These are phyloP conservation scores for Cercospora sesami DNA, from an alignment of 2,329 filamentous ascomycete species.

Conservation along the genomic window DNA sequence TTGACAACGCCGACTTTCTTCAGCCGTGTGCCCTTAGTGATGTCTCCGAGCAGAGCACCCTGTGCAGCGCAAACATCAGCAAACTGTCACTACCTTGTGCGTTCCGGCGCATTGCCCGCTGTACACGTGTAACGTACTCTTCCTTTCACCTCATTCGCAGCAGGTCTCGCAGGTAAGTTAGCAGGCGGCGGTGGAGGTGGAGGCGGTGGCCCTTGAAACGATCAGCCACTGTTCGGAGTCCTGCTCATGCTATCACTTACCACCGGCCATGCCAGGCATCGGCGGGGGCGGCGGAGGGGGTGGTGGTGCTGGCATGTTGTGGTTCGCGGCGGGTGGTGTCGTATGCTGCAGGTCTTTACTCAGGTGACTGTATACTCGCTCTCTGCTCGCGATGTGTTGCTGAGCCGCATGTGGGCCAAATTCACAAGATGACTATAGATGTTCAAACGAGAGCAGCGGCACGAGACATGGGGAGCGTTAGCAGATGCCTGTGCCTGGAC, in stretches of 20 bases:
- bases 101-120: not conserved
- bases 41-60: slow-evolving; percentile 86
- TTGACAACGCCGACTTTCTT: slow-evolving; percentile 84
- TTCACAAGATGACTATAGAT: not conserved
- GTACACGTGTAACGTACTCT: slow-evolving; percentile 57
- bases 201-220: slow-evolving; percentile 23
- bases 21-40: slow-evolving; percentile 73
- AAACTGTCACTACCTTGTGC: not conserved
- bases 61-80: slow-evolving; percentile 43
- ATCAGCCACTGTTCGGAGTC: slow-evolving; percentile 14
- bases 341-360: not conserved
- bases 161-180: slow-evolving; percentile 57
- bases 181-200: slow-evolving; percentile 53
- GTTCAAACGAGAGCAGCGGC: not conserved
- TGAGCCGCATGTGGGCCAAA: not conserved
- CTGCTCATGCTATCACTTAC: slow-evolving; percentile 39
- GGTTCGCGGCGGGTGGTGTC: not conserved
- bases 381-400: not conserved
- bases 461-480: slow-evolving; percentile 6
- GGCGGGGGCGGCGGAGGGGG: slow-evolving; percentile 66
- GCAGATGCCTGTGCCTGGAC: slow-evolving; percentile 15
- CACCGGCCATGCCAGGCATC: slow-evolving; percentile 57
- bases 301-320: slow-evolving; percentile 54
- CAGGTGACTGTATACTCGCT: not conserved
- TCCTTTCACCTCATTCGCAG: slow-evolving; percentile 56